Conservation (phyloP, 1,139 yeast species). For the Yamadazyma blattariae region DNA sequence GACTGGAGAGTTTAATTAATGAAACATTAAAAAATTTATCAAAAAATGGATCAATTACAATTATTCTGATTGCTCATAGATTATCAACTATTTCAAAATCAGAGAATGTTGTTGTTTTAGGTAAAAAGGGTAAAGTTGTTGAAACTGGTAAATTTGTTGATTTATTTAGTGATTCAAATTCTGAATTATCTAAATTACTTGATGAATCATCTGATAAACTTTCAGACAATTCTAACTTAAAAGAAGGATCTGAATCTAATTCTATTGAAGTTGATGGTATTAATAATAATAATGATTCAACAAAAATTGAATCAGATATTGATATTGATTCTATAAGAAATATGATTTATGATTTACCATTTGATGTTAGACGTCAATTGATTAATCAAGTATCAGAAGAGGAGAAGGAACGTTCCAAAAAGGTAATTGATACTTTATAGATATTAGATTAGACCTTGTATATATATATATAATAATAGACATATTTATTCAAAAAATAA, state of each 20-base stretch:
- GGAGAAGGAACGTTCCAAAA: constrained; percentile 6
- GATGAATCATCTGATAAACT: constrained; percentile 24
- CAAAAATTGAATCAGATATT: constrained; percentile 12
- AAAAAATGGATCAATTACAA: constrained; percentile 64
- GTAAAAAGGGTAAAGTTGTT: constrained; percentile 42
- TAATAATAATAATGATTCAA: constrained; percentile 14
- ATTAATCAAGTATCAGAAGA: constrained; percentile 25
- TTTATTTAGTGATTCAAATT: constrained; percentile 39
- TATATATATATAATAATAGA: too few relatives aligned
- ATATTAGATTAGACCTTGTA: constrained; percentile 2
- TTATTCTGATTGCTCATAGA: constrained; percentile 90
- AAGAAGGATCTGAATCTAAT: too few relatives aligned
- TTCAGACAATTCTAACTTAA: too few relatives aligned
- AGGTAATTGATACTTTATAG: constrained; percentile 3
- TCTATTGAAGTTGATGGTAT: background rate
- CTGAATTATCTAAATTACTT: constrained; percentile 43
- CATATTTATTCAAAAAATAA: too few relatives aligned
- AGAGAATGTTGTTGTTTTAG: constrained; percentile 55
- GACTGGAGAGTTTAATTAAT: constrained; percentile 66
- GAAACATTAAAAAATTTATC: constrained; percentile 55
- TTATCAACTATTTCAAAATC: constrained; percentile 69
- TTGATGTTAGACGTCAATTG: constrained; percentile 30
- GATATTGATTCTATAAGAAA: constrained; percentile 26
- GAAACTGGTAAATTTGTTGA: constrained; percentile 43
- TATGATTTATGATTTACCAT: constrained; percentile 39